Evolutionary conservation across 1,284 basidiomycete genomes (phyloP).

Genomic region (Earliella scabrosa): DNA sequence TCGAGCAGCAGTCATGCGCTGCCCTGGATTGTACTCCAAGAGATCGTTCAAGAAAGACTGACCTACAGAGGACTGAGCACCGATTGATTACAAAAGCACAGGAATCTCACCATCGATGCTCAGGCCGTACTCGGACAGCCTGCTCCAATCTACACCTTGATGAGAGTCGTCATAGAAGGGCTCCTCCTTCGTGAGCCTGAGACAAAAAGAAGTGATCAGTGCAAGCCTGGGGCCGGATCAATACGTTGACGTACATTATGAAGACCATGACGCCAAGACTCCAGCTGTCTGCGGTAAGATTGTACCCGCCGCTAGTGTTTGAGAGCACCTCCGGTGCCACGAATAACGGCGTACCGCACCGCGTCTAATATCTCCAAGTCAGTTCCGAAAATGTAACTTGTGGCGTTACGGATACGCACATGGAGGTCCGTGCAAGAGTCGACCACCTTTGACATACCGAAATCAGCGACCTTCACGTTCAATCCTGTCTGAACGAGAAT

Average conservation of each 20-base stretch:
- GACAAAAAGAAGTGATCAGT: background rate
- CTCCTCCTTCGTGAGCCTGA: background rate
- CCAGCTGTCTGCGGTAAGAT: slow-evolving; percentile 89
- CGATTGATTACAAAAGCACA: too few relatives aligned
- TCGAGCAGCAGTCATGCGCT: background rate
- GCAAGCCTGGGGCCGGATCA: too few relatives aligned
- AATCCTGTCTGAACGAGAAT: slow-evolving; percentile 67
- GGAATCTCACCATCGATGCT: background rate
- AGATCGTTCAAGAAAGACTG: background rate
- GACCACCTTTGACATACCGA: slow-evolving; percentile 89
- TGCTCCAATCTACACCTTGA: background rate
- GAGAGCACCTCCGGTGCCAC: slow-evolving; percentile 86
- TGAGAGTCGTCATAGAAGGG: background rate
- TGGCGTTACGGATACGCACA: slow-evolving; percentile 40
- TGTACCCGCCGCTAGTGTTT: slow-evolving; percentile 69
- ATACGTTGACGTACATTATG: slow-evolving; percentile 61
- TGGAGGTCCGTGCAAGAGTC: slow-evolving; percentile 72
- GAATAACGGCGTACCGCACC: slow-evolving; percentile 86
- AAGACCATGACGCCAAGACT: slow-evolving; percentile 91
- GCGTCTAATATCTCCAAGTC: slow-evolving; percentile 52
- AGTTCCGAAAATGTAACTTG: too few relatives aligned
- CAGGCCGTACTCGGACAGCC: background rate
- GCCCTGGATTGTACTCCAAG: background rate
- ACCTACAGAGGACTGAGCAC: background rate
- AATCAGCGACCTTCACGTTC: slow-evolving; percentile 88